Evolutionary conservation across 106 monocot genomes (phyloP), one percentile per base, ranked within the genome.

Genomic region (Apostasia ramifera): DNA sequence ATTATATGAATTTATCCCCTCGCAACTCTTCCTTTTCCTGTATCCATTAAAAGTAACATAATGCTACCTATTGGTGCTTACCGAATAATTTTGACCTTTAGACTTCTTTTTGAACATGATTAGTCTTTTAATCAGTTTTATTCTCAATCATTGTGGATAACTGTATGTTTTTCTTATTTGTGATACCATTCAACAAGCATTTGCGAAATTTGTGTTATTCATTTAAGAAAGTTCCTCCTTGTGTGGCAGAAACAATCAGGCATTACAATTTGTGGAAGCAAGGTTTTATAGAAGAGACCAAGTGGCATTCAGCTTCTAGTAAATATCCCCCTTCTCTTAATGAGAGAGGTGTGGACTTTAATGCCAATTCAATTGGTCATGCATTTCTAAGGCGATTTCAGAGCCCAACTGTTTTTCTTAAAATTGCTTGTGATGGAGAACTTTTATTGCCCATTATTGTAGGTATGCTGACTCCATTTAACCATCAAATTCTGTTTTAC

Each of bases 321-420:
- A 66, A 57, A 37, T 77, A 80, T 78, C 80, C 70, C 41, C 70
- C 74, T 70, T 73, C 82, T 54, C 46, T 40, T 77, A 65, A 67
- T 15, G 37, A 41, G 52, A 84, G 74, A 59, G 74, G 51, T 9
- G n/a, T 66, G 52, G 72, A 74, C 45, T 76, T 75, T 66, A 65
- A 72, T 57, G 47, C 68, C 63, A 66, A 44, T 63, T 69, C 79
- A 5, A 52, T 84, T 49, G 80, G 88, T 62, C 74, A 77, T 79
- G 88, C 74, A 4, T 81, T 84, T 79, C 84, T 88, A 73, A 78
- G 79, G 67, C 53, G 68, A 70, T 88, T 84, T 61, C 88, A 84
- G 47, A 84, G 76, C 49, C 88, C 88, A 51, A 84, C 88, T 10
- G 81, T 88, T 54, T 88, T 88, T 74, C 84, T 88, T 37, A 88